A percentile compares a stretch with the other conserved stretches of the same genome.
Evolutionary conservation across 139 green algal species (phyloP).

Genomic region (Tetradesmus obliquus): DNA sequence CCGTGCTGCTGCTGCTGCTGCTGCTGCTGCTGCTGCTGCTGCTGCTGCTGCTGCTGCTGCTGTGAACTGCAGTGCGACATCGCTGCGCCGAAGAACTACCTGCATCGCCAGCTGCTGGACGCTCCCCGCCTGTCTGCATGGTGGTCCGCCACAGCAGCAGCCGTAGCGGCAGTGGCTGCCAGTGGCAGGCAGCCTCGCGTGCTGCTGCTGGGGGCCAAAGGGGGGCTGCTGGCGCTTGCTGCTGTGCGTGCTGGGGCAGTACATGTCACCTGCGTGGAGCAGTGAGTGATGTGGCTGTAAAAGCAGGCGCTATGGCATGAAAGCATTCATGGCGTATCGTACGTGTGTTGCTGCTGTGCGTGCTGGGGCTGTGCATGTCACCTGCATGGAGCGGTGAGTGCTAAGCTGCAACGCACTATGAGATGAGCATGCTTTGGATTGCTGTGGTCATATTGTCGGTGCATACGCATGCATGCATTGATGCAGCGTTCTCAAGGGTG

Average conservation of each 20-base stretch:
- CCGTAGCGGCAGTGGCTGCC: neutral
- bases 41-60: neutral
- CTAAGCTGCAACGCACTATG: neutral
- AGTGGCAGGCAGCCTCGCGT: neutral
- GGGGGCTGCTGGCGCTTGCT: conserved; percentile 11
- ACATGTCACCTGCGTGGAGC: conserved; percentile 37
- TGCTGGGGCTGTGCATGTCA: conserved; percentile 26
- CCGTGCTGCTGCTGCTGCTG: neutral
- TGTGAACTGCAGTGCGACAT: conserved; percentile 3
- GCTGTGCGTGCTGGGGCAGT: conserved; percentile 13
- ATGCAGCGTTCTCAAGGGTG: too few relatives aligned
- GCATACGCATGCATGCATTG: neutral
- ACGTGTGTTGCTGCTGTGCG: neutral
- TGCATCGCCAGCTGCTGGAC: conserved; percentile 22
- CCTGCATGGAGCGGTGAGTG: conserved; percentile 24
- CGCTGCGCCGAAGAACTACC: neutral
- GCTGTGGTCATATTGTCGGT: too few relatives aligned
- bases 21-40: neutral
- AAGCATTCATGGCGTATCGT: neutral
- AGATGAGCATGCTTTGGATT: too few relatives aligned
- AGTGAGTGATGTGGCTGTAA: neutral
- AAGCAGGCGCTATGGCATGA: neutral
- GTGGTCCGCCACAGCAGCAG: conserved; percentile 10
- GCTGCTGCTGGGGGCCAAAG: conserved; percentile 34
- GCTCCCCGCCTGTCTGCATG: neutral